phyloP scores from a whole-genome alignment of 2,329 filamentous ascomycete species.

The Pseudocercospora crystallina region DNA sequence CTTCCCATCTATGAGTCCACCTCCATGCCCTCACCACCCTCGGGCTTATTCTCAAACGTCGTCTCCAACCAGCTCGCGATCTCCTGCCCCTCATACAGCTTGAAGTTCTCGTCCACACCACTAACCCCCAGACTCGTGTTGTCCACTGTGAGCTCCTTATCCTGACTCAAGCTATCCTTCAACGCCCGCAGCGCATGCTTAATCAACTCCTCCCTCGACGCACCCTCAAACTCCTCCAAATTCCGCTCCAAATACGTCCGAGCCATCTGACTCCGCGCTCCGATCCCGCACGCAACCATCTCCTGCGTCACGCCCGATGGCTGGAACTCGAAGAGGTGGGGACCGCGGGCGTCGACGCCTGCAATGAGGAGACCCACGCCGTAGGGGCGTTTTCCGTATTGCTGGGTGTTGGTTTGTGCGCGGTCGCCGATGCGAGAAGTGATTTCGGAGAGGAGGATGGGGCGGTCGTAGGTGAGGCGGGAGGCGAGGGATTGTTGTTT shows the following conservation, averaged over 20 bases:
- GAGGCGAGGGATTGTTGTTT: conserved; percentile 97
- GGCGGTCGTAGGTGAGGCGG: conserved; percentile 91
- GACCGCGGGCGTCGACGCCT: conserved; percentile 88
- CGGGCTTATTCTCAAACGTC: conserved; percentile 48
- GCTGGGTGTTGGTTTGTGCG: conserved; percentile 95
- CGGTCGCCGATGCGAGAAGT: conserved; percentile 92
- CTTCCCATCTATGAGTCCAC: conserved; percentile 26
- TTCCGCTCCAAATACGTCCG: conserved; percentile 94
- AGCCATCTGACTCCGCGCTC: conserved; percentile 94
- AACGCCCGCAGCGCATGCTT: conserved; percentile 85
- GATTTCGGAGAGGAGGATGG: conserved; percentile 85
- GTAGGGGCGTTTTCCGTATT: conserved; percentile 95
- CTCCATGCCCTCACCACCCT: conserved; percentile 35
- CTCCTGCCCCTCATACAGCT: conserved; percentile 85
- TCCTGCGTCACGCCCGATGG: conserved; percentile 94
- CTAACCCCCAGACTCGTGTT: conserved; percentile 92
- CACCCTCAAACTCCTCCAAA: conserved; percentile 75
- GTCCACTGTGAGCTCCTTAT: conserved; percentile 95
- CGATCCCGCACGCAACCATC: conserved; percentile 95
- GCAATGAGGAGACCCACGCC: conserved; percentile 90
- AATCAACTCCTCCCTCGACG: conserved; percentile 80
- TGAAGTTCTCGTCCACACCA: conserved; percentile 84
- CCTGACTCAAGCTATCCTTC: conserved; percentile 94
- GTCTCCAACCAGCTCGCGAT: conserved; percentile 83
- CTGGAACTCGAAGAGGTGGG: conserved; percentile 98